A percentile compares a stretch with the other conserved stretches of the same genome.
Conservation (phyloP, 768 basidiomycete genomes). For the Boletus vermiculosoides region DNA sequence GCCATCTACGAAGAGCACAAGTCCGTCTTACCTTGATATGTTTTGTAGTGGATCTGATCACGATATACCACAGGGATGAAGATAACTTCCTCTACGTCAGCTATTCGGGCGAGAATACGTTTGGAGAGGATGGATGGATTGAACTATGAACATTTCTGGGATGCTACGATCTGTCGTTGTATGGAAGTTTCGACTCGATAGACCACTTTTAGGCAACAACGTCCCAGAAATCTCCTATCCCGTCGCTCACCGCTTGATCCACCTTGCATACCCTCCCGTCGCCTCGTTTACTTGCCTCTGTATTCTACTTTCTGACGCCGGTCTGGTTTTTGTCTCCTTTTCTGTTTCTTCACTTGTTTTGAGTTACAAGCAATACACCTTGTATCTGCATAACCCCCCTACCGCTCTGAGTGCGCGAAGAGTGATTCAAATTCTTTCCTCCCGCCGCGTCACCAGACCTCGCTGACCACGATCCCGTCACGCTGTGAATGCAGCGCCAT, state of each 20-base stretch:
- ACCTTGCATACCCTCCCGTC: slow-evolving; percentile 27
- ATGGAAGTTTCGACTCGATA: slow-evolving; percentile 25
- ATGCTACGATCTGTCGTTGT: slow-evolving; percentile 23
- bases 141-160: slow-evolving; percentile 30
- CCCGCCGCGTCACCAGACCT: neutral
- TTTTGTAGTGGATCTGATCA: slow-evolving; percentile 27
- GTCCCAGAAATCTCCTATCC: slow-evolving; percentile 13
- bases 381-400: slow-evolving; percentile 20
- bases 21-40: slow-evolving; percentile 47
- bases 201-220: slow-evolving; percentile 29
- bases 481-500: neutral
- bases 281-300: slow-evolving; percentile 26
- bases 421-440: neutral
- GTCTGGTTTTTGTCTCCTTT: neutral
- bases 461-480: neutral
- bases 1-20: slow-evolving; percentile 99
- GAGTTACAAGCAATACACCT: slow-evolving; percentile 19
- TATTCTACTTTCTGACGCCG: slow-evolving; percentile 26
- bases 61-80: slow-evolving; percentile 69
- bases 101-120: slow-evolving; percentile 98
- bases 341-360: slow-evolving; percentile 8
- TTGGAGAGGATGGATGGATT: slow-evolving; percentile 50
- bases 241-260: slow-evolving; percentile 16
- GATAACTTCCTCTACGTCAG: slow-evolving; percentile 99
- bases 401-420: neutral